Evolutionary conservation across 2,329 filamentous ascomycete species (phyloP).

Genomic region (Ramichloridium luteum): DNA sequence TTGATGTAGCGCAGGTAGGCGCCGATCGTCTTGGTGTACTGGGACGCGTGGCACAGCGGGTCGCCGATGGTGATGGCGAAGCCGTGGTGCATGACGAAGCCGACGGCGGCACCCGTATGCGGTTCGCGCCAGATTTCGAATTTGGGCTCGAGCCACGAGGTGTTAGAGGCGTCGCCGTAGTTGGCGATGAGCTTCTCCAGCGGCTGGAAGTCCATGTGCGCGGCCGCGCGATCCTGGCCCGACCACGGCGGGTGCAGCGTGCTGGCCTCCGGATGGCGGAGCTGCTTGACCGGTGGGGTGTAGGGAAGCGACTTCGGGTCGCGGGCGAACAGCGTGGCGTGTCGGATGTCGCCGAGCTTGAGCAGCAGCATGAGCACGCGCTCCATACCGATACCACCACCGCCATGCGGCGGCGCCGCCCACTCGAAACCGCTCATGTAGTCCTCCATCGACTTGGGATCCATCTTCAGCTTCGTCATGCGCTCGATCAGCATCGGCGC

Average conservation of each 20-base stretch:
- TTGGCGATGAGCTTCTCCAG: slow-evolving; percentile 85
- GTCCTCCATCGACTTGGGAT: slow-evolving; percentile 74
- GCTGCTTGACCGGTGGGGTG: slow-evolving; percentile 46
- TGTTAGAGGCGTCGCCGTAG: slow-evolving; percentile 89
- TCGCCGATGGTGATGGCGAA: slow-evolving; percentile 79
- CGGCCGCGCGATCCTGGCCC: slow-evolving; percentile 36
- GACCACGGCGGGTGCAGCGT: slow-evolving; percentile 60
- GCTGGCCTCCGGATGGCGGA: slow-evolving; percentile 81
- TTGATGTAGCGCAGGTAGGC: slow-evolving; percentile 66
- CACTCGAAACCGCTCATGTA: slow-evolving; percentile 82
- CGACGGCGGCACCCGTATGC: slow-evolving; percentile 67
- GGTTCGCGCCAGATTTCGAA: slow-evolving; percentile 80
- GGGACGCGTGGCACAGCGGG: slow-evolving; percentile 67
- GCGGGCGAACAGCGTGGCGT: slow-evolving; percentile 75
- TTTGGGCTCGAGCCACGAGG: slow-evolving; percentile 81
- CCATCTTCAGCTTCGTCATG: slow-evolving; percentile 64
- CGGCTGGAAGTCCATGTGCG: slow-evolving; percentile 50
- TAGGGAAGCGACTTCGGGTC: slow-evolving; percentile 78
- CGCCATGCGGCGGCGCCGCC: slow-evolving; percentile 79
- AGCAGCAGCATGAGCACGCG: slow-evolving; percentile 77
- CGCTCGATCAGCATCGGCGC: slow-evolving; percentile 60
- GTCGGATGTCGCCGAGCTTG: slow-evolving; percentile 76
- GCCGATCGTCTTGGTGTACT: slow-evolving; percentile 61
- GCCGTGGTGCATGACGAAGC: slow-evolving; percentile 65
- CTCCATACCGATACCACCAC: slow-evolving; percentile 81